A percentile compares a stretch with the other conserved stretches of the same genome.
These are phyloP conservation scores for Rhododendron molle DNA, from an alignment of 148 eudicot species.

Conservation along the genomic window DNA sequence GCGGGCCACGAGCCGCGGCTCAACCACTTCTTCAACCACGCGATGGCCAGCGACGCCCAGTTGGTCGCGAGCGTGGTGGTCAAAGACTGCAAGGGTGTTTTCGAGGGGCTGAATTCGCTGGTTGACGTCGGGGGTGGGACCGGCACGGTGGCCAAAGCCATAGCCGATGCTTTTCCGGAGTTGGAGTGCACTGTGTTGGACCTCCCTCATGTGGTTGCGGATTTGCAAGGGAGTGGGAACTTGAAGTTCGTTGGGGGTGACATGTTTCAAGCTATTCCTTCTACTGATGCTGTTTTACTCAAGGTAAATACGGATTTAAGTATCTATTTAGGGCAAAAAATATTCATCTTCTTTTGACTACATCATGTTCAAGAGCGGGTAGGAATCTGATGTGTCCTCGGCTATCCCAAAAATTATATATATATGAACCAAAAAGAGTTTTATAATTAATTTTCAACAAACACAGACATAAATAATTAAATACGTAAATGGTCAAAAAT, in stretches of 20 bases:
- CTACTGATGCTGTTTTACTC: neutral
- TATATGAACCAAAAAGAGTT: too few relatives aligned
- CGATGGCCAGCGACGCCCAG: neutral
- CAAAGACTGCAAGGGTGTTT: neutral
- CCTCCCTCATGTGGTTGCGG: neutral
- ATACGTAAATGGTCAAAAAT: too few relatives aligned
- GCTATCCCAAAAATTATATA: too few relatives aligned
- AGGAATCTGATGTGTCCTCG: too few relatives aligned
- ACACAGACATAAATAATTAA: too few relatives aligned
- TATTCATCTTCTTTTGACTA: too few relatives aligned
- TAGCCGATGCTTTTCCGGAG: neutral
- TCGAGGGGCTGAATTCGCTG: neutral
- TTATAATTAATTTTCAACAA: too few relatives aligned
- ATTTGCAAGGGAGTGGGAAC: neutral
- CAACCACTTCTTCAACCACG: neutral
- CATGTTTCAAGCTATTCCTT: neutral
- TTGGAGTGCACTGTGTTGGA: slow-evolving; percentile 2
- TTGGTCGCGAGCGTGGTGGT: neutral
- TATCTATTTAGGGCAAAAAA: too few relatives aligned
- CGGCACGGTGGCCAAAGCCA: neutral
- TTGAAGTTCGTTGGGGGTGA: neutral
- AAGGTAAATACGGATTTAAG: neutral
- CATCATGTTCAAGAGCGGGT: too few relatives aligned
- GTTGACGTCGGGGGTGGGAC: neutral
- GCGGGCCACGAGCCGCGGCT: neutral